Conservation (phyloP, 306 rosid genomes). For the Geum urbanum region DNA sequence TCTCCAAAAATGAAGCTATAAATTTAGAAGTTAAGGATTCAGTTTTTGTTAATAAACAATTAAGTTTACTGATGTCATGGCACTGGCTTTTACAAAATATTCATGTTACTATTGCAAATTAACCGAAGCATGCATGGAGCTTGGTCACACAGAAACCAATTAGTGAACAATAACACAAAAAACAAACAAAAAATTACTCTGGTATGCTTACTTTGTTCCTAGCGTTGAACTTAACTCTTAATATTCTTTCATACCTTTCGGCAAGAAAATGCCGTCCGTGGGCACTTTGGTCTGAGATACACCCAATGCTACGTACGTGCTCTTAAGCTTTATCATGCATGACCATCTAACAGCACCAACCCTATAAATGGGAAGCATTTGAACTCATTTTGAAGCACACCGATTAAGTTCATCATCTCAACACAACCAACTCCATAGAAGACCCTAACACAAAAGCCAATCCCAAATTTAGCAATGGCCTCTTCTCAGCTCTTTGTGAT, state of each 20-base stretch:
- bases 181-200: background rate
- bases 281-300: background rate
- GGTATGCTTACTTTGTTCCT: background rate
- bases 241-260: background rate
- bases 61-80: too few relatives aligned
- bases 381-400: background rate
- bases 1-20: background rate
- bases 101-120: too few relatives aligned
- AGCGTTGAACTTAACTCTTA: background rate
- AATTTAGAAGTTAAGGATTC: too few relatives aligned
- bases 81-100: too few relatives aligned
- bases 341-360: background rate
- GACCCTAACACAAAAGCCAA: background rate
- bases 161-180: background rate
- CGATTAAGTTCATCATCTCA: background rate
- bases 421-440: background rate
- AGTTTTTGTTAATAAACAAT: too few relatives aligned
- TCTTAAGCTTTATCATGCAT: background rate
- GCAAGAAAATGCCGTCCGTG: background rate
- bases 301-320: background rate
- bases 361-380: constrained; percentile 1
- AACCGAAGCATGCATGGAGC: too few relatives aligned
- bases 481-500: constrained; percentile 17
- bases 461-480: constrained; percentile 24
- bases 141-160: background rate